Evolutionary conservation across 1,284 basidiomycete species (phyloP), one percentile per base, ranked within the genome.

Genomic region (Papiliotrema laurentii): DNA sequence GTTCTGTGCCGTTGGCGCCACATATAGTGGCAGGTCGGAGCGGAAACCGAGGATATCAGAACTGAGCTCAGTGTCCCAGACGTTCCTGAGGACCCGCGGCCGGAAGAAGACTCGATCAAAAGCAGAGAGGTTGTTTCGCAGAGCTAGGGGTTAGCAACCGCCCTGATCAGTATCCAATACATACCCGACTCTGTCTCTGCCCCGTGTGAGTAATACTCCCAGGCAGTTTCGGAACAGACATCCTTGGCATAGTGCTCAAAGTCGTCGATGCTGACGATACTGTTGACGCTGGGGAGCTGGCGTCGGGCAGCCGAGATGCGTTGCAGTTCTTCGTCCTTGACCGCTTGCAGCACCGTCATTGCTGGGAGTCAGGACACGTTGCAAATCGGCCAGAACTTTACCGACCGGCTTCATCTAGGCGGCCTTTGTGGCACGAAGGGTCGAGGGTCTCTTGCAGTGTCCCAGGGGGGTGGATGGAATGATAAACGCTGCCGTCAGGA

Each of bases 151-250:
- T 79, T 77, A 89, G 89, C 68, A 87, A 84, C n/a, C 68, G 38
- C 14, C 59, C 51, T 4, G 66, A 59, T 59, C n/a, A n/a, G n/a
- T n/a, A n/a, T n/a, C n/a, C 37, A 40, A 42, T 16, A 9, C 81
- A 49, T 65, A 87, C 86, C 78, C 45, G 81, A 81, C 61, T 84
- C 83, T 58, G 87, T 86, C 60, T 91, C 89, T 3, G 86, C 77
- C 2, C 85, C 84, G 26, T 86, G 87, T 14, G 81, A 81, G 66
- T 89, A 92, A 68, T 90, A 92, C 4, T 87, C 82, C 55, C 81
- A 75, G 1, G 86, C 86, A 57, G 83, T 85, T 60, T 82, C 77
- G 2, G 85, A 81, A 18, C 89, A 73, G 5, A 85, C 73, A 38
- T 78, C 55, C 78, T 77, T n/a, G 85, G 76, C 81, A n/a, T 85